Base-by-base conservation (phyloP, 352 stramenopile genomes). In the Globisporangium apiculatum region DNA sequence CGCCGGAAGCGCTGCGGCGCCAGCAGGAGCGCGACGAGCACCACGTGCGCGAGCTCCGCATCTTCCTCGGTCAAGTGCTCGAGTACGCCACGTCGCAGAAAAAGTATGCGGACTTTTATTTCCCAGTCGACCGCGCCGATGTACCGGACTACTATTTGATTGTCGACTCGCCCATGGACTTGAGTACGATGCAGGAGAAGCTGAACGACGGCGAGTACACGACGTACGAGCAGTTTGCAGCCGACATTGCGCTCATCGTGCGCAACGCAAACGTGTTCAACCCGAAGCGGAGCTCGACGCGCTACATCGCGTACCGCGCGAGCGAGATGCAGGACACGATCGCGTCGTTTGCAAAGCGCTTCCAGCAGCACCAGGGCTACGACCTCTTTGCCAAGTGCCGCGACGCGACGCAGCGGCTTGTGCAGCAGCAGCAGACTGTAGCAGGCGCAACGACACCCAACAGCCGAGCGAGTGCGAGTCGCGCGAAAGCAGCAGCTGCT, bases 101-200 rank as follows among this genome's bases (percentile, higher is more conserved):
- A 49, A 45, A 63, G 9, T 93, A 90, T 66, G 65, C 68, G 1
- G 79, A 79, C 15, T 95, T 95, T 51, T 72, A 84, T 51, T 70
- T 70, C 18, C 82, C 84, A 0, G 85, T 97, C 49, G 83, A 96
- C 45, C 67, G 69, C 11, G 68, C 80, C 35, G 79, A 74, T 18
- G 89, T 97, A 5, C 87, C 87, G 3, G 87, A 95, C 45, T 97
- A 97, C 61, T 93, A 96, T 54, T 48, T 91, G 48, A 91, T 97
- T 57, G 87, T 97, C 52, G 83, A 85, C 56, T 51, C 73, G 5
- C 89, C 88, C 12, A 97, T 97, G 85, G 86, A 94, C 62, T 59
- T 97, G 47, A 87, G 73, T 46, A 87, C 73, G 15, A 97, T 97
- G 76, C 85, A 82, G 5, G 82, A 90, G 49, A 95, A 94, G 62